Conservation (phyloP, 371 early-diverging fungal species). For the Syncephalastrum racemosum region DNA sequence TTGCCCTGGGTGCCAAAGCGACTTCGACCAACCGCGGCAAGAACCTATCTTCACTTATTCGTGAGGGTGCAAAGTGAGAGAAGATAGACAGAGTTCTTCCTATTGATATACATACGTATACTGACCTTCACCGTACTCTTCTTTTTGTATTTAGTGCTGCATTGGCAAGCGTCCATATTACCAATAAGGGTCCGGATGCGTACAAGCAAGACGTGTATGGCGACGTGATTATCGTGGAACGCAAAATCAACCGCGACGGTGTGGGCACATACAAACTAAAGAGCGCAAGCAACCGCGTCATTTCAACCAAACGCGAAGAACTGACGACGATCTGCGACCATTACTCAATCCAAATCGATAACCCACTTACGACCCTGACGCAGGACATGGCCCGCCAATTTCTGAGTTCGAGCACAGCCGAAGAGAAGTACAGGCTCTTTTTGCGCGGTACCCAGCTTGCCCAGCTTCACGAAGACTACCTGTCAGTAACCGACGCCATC, state of each 20-base stretch:
- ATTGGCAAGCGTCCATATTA: slow-evolving; percentile 69
- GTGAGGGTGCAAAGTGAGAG: slow-evolving; percentile 74
- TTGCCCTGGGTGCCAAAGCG: slow-evolving; percentile 92
- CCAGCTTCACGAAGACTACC: slow-evolving; percentile 75
- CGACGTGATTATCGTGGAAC: slow-evolving; percentile 77
- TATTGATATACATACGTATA: neutral
- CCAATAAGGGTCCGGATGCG: slow-evolving; percentile 83
- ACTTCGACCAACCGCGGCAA: slow-evolving; percentile 83
- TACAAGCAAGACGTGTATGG: slow-evolving; percentile 82
- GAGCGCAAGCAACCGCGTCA: slow-evolving; percentile 53
- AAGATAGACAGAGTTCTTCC: neutral
- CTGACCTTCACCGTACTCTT: neutral
- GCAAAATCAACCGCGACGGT: slow-evolving; percentile 75
- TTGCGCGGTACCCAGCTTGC: slow-evolving; percentile 84
- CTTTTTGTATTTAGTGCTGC: slow-evolving; percentile 43
- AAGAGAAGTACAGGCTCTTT: slow-evolving; percentile 90
- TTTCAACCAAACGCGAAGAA: slow-evolving; percentile 81
- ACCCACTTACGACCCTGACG: slow-evolving; percentile 88
- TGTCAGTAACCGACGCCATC: slow-evolving; percentile 65
- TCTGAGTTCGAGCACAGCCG: slow-evolving; percentile 73
- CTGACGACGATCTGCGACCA: slow-evolving; percentile 83
- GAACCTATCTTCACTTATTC: slow-evolving; percentile 76
- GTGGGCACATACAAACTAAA: slow-evolving; percentile 75
- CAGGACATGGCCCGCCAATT: slow-evolving; percentile 95
- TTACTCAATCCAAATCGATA: slow-evolving; percentile 88